Evolutionary conservation across 2,329 filamentous ascomycete species (phyloP).

Genomic region (Neoascochyta sp.): DNA sequence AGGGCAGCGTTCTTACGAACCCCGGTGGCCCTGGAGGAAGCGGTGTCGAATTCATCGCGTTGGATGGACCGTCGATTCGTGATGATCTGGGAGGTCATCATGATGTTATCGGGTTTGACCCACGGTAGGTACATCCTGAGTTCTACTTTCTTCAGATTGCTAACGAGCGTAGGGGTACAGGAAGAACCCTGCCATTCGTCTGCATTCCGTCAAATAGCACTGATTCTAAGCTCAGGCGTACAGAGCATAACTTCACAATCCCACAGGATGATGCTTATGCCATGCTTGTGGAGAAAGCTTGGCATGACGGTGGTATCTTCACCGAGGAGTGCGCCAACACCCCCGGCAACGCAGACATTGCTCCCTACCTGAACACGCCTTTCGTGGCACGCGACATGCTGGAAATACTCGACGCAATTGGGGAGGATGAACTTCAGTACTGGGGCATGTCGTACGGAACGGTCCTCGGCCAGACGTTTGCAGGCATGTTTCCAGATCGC

Average conservation of each 20-base stretch:
- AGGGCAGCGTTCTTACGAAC: conserved; percentile 35
- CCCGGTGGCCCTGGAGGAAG: conserved; percentile 32
- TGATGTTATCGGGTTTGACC: conserved; percentile 11
- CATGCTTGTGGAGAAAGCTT: conserved; percentile 6
- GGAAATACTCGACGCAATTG: conserved; percentile 15
- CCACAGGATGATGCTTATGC: conserved; percentile 7
- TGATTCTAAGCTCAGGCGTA: conserved; percentile 3
- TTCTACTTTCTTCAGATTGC: background rate
- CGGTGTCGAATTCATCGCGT: conserved; percentile 7
- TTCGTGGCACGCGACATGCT: conserved; percentile 17
- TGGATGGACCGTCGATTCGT: conserved; percentile 2
- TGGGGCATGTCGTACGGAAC: conserved; percentile 47
- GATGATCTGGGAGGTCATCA: conserved; percentile 7
- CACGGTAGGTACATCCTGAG: conserved; percentile 6
- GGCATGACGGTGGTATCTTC: conserved; percentile 8
- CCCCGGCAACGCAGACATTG: conserved; percentile 11
- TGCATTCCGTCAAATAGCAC: conserved; percentile 8
- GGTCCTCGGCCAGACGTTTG: conserved; percentile 45
- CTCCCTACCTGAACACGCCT: conserved; percentile 10
- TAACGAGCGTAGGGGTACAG: conserved; percentile 10
- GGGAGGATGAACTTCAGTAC: conserved; percentile 20
- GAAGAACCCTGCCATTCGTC: conserved; percentile 11
- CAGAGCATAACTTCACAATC: conserved; percentile 11
- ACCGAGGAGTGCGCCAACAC: conserved; percentile 9
- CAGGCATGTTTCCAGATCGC: conserved; percentile 38